Percentiles rank a stretch among this genome's conserved stretches.
These are phyloP conservation scores for Teratosphaeria pseudoeucalypti DNA, from an alignment of 2,329 filamentous ascomycete genomes.

Conservation along the genomic window DNA sequence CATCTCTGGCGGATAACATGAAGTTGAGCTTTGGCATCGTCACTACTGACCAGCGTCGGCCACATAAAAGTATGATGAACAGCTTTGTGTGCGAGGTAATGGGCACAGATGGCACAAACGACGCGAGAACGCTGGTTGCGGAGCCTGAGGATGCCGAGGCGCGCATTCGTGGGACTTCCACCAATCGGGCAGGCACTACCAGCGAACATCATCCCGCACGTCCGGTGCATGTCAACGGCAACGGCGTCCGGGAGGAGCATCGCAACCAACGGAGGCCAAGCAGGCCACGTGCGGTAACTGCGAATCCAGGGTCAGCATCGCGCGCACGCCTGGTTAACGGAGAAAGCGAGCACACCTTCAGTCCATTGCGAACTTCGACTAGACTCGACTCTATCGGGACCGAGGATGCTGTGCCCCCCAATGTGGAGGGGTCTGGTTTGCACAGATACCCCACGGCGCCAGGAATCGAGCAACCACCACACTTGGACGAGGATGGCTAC, in stretches of 20 bases:
- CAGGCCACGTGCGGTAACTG: conserved; percentile 11
- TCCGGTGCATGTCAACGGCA: not conserved
- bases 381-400: conserved; percentile 18
- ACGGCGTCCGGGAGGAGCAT: conserved; percentile 4
- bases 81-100: conserved; percentile 60
- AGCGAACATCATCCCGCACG: conserved; percentile 19
- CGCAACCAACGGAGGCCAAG: conserved; percentile 2
- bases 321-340: conserved; percentile 18
- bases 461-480: conserved; percentile 14
- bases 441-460: conserved; percentile 17
- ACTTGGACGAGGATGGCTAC: conserved; percentile 23
- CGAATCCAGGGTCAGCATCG: conserved; percentile 7
- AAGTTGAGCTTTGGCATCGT: conserved; percentile 98
- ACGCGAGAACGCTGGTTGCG: conserved; percentile 13
- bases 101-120: conserved; percentile 32
- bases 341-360: conserved; percentile 8
- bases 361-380: conserved; percentile 23
- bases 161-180: not conserved
- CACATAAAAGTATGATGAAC: conserved; percentile 53
- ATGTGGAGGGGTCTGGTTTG: conserved; percentile 1
- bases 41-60: conserved; percentile 61
- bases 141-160: conserved; percentile 12
- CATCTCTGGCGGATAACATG: conserved; percentile 84
- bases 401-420: conserved; percentile 2
- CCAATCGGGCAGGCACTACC: not conserved